Conservation (phyloP, 495 filamentous ascomycete genomes). For the Aspergillus hancockii region DNA sequence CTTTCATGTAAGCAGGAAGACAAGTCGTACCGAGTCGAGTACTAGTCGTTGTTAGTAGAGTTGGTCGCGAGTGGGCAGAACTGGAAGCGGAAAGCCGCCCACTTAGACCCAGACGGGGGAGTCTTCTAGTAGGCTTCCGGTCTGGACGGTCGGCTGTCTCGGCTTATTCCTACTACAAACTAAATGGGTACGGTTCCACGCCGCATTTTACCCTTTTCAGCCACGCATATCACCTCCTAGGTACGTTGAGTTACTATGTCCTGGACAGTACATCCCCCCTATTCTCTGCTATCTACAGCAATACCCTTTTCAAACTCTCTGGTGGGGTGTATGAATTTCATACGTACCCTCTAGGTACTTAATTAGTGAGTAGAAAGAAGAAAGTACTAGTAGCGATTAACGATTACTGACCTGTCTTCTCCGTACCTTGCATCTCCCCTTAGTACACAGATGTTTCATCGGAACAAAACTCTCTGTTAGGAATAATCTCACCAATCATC, state of each 20-base stretch:
- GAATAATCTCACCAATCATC: not conserved
- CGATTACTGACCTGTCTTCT: not conserved
- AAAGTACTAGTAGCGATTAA: not conserved
- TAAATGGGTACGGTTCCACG: conserved; percentile 2
- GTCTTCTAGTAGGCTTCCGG: conserved; percentile 5
- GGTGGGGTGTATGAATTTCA: not conserved
- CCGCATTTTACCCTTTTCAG: conserved; percentile 3
- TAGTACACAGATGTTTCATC: not conserved
- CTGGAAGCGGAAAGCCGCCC: conserved; percentile 22
- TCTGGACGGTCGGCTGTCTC: conserved; percentile 19
- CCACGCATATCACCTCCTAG: not conserved
- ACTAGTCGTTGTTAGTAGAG: conserved; percentile 9
- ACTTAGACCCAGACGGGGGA: conserved; percentile 5
- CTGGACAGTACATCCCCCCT: not conserved
- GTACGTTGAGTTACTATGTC: not conserved
- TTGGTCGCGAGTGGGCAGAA: conserved; percentile 7
- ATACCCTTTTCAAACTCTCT: not conserved
- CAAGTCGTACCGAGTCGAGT: conserved; percentile 12
- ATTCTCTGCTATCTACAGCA: not conserved
- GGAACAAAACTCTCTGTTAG: not conserved
- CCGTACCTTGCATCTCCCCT: not conserved
- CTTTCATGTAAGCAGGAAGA: conserved; percentile 5
- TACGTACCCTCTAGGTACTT: not conserved
- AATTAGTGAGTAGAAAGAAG: not conserved
- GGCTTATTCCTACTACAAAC: conserved; percentile 11